Base-by-base conservation (phyloP, 1,284 basidiomycete genomes). In the Ustilago tritici region DNA sequence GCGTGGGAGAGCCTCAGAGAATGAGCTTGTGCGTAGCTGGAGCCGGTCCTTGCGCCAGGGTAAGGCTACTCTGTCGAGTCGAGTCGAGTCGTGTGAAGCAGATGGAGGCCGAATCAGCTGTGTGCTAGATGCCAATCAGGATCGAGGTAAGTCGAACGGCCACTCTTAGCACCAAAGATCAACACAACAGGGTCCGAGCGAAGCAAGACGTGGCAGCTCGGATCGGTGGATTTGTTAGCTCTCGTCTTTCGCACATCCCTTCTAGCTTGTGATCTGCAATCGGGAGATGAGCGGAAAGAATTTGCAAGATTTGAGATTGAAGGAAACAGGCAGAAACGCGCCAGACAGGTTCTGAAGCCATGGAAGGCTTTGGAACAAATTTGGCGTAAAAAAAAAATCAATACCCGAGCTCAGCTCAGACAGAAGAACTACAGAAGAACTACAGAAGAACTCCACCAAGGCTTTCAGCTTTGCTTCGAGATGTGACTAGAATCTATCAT, bases 321-420 rank as follows among this genome's bases (percentile, higher is more conserved):
- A 11, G 10, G 5, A 43, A 17, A 7, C 19, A 19, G 7, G 43
- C 19, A 9, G 1, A 19, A n/a, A 46, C 14, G 40, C 14, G 40
- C 43, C 1, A 46, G 17, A 19, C 17, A 7, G 7, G 19, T 8
- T 46, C n/a, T 10, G n/a, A 46, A 46, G n/a, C n/a, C n/a, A 46
- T 46, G n/a, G 43, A 46, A 46, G 43, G 43, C 43, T 46, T 4
- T 46, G 43, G 43, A 46, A 46, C 23, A 28, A 19, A 23, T 46
- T 46, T 46, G 43, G 43, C 43, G n/a, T 46, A 9, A 46, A 46
- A 46, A 28, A 23, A 28, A 0, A 28, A 28, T 23, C 43, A 11
- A 19, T 46, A 46, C n/a, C 43, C 43, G 43, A 46, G 43, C 43
- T 46, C 43, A 46, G n/a, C 43, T 46, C 43, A 46, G 43, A 19